Base-by-base conservation (phyloP, 306 rosid genomes). In the Gynostemma pentaphyllum region DNA sequence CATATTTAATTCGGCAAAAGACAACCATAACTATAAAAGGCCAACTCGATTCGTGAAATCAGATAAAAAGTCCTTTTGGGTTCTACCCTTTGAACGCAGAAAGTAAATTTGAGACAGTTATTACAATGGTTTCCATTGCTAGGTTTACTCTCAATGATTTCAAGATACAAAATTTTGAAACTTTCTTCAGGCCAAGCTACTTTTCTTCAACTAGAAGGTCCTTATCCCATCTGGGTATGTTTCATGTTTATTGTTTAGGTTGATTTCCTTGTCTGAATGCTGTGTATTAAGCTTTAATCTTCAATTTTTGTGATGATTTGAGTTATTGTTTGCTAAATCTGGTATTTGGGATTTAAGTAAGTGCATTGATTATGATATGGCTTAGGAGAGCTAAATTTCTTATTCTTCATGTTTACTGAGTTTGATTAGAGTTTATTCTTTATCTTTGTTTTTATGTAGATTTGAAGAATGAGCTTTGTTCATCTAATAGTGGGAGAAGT, bases 81-180 rank as follows among this genome's bases (percentile, higher is more conserved):
- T 26, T 53, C 9, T 23, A n/a, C n/a, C 44, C 14, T 4, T 34
- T 9, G 2, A 9, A 1, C 39, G 39, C 39, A 27, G 24, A 41
- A 7, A 19, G 11, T 72, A 78, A 79, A 76, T 76, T 23, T 39
- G 12, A 1, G 4, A 34, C 45, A 46, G 11, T 55, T 67, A 5
- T 68, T 66, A 41, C 52, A 67, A 85, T 88, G 94, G 80, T 87
- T 54, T 83, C 88, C 74, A 66, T 82, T 45, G 75, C 95, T 39
- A 71, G 76, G 48, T 13, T 72, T 61, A 78, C 78, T 76, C 55
- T 76, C 78, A 77, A 71, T 51, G 87, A 80, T 67, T 70, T 74
- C 69, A 75, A 61, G 65, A 13, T 75, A 2, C 70, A 66, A 15
- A 13, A 76, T 1, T 44, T 26, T 59, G 70, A 78, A 57, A 47